Evolutionary conservation across 1,139 yeast species (phyloP), one percentile per base, ranked within the genome.

Genomic region (Candida pseudocylindracea): DNA sequence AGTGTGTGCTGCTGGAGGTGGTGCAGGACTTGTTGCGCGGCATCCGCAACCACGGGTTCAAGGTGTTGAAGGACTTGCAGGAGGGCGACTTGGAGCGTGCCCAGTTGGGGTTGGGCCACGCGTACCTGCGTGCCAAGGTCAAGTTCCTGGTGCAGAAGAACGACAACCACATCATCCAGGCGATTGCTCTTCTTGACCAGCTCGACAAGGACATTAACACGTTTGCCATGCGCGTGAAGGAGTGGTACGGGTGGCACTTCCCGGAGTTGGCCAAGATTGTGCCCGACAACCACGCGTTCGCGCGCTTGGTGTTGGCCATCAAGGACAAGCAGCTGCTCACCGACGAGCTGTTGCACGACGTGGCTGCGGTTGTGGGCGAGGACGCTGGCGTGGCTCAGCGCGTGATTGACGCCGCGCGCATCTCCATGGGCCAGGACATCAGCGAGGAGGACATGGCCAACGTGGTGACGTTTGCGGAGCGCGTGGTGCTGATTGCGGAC

Each of bases 211-310:
- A 88, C 51, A 72, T 88, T 54, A 88, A 88, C 61, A 88, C 96
- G 37, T 88, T 79, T 56, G 88, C 96, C 40, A 88, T 88, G 98
- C 75, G 98, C 64, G 85, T 80, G 50, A 88, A 88, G 67, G 98
- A 88, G 62, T 88, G 98, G 98, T 88, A 88, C 59, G 96, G 96
- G 44, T 88, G 98, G 98, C 98, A 88, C 57, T 88, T 88, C 72
- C 98, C 98, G 37, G 98, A 88, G 62, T 72, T 88, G 63, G 93
- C 95, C 45, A 83, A 81, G 61, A 69, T 88, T 54, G 88, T 83
- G 40, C 74, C 81, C 44, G 98, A 88, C 61, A 85, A 85, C 63
- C 78, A 79, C 57, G 63, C 68, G 42, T 88, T 70, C 55, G 94
- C 94, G 45, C 73, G 67, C 54, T 67, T 85, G 42, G 81, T 83